Evolutionary conservation across 257 asterid genomes (phyloP).

Genomic region (Solanum chiquidenum): DNA sequence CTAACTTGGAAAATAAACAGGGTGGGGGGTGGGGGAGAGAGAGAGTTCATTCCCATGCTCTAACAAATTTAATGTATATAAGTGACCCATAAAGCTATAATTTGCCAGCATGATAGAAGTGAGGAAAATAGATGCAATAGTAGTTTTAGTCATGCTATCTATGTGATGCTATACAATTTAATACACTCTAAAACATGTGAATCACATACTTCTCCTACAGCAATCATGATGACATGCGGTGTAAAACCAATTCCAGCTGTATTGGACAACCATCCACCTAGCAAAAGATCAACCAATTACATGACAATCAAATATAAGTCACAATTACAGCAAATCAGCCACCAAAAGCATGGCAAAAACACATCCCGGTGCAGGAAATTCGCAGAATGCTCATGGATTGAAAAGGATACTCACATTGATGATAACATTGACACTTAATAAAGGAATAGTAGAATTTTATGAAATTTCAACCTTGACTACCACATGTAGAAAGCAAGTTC

Average conservation of each 20-base stretch:
- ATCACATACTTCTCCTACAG: conserved; percentile 63
- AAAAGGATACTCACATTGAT: not conserved
- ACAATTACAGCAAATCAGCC: not conserved
- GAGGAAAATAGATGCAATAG: not conserved
- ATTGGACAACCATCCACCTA: conserved; percentile 56
- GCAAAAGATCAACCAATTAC: conserved; percentile 18
- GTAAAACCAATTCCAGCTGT: conserved; percentile 62
- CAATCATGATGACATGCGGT: conserved; percentile 56
- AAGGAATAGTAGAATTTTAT: not conserved
- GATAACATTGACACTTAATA: not conserved
- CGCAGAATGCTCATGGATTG: not conserved
- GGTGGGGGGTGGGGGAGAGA: not conserved
- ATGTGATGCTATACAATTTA: not conserved
- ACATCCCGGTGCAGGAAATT: not conserved
- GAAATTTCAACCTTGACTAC: not conserved
- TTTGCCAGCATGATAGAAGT: not conserved
- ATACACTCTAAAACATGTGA: not conserved
- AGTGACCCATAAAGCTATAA: not conserved
- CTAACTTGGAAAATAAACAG: not conserved
- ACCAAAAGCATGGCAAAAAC: not conserved
- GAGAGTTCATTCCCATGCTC: not conserved
- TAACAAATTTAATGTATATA: not conserved
- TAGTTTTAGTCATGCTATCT: not conserved
- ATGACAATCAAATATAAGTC: not conserved
- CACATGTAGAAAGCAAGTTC: not conserved